A percentile compares a stretch with the other conserved stretches of the same genome.
Conservation (phyloP, 495 filamentous ascomycete genomes). For the Tuber brumale region DNA sequence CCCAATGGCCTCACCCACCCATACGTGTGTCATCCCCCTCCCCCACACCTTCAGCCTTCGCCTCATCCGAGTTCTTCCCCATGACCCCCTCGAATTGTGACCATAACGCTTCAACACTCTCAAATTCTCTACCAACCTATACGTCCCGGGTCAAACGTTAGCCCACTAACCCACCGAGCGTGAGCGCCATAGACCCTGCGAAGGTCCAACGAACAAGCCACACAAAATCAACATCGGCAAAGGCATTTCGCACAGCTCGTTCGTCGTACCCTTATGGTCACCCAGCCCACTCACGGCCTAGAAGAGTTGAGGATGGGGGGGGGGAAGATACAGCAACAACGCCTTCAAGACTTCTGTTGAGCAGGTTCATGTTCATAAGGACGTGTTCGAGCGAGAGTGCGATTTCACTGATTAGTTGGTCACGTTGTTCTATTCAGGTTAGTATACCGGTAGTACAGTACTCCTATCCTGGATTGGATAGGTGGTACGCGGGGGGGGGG, state of each 20-base stretch:
- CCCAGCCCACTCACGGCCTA: not conserved
- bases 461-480: not conserved
- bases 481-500: no score
- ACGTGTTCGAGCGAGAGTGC: conserved; percentile 65
- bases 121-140: conserved; percentile 92
- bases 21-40: conserved; percentile 24
- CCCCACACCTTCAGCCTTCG: conserved; percentile 44
- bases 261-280: not conserved
- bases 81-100: conserved; percentile 95
- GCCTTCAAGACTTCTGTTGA: conserved; percentile 86
- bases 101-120: conserved; percentile 94
- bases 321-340: conserved; percentile 66
- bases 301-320: not conserved
- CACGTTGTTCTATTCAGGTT: conserved; percentile 32
- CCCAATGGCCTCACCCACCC: conserved; percentile 4
- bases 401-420: conserved; percentile 37
- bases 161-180: not conserved
- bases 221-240: not conserved
- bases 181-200: not conserved
- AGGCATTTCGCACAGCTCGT: not conserved
- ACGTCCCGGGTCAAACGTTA: conserved; percentile 4
- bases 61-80: conserved; percentile 58
- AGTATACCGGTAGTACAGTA: not conserved
- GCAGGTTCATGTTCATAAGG: conserved; percentile 88
- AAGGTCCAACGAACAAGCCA: not conserved